phyloP scores from a whole-genome alignment of 805 yeast genomes.

The Pichia eremophila region DNA sequence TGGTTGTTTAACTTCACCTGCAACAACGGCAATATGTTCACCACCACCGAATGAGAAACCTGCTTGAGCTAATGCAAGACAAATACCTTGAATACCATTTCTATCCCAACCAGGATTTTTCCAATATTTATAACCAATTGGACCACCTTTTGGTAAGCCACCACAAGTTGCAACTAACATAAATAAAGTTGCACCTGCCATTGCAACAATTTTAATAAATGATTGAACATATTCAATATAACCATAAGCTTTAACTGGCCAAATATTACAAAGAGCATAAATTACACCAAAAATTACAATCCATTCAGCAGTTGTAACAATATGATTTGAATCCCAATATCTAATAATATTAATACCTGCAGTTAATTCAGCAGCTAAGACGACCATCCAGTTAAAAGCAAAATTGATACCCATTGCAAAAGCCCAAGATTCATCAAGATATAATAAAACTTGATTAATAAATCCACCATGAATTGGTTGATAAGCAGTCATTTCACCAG shows the following conservation, averaged over 20 bases:
- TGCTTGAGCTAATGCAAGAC: slow-evolving; percentile 46
- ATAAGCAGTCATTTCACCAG: slow-evolving; percentile 59
- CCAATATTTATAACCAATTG: slow-evolving; percentile 45
- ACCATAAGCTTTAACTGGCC: slow-evolving; percentile 32
- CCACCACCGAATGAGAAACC: slow-evolving; percentile 57
- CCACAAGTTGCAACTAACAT: slow-evolving; percentile 44
- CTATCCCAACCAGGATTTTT: slow-evolving; percentile 45
- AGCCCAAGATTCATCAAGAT: slow-evolving; percentile 48
- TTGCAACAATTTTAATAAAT: slow-evolving; percentile 51
- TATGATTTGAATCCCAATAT: slow-evolving; percentile 40
- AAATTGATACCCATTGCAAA: slow-evolving; percentile 58
- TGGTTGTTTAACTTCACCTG: slow-evolving; percentile 49
- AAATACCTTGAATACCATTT: slow-evolving; percentile 47
- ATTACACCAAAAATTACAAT: slow-evolving; percentile 44
- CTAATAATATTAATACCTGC: slow-evolving; percentile 54
- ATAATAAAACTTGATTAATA: slow-evolving; percentile 28
- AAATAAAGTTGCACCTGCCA: slow-evolving; percentile 37
- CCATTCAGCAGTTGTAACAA: slow-evolving; percentile 46
- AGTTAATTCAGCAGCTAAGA: slow-evolving; percentile 54
- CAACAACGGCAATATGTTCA: slow-evolving; percentile 50
- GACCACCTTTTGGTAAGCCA: slow-evolving; percentile 31
- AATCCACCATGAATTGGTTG: slow-evolving; percentile 53
- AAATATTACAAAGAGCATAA: slow-evolving; percentile 26
- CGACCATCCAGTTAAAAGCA: slow-evolving; percentile 54
- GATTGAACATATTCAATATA: slow-evolving; percentile 35